Base-by-base conservation (phyloP, 1,139 yeast species). In the Lodderomyces theae region DNA sequence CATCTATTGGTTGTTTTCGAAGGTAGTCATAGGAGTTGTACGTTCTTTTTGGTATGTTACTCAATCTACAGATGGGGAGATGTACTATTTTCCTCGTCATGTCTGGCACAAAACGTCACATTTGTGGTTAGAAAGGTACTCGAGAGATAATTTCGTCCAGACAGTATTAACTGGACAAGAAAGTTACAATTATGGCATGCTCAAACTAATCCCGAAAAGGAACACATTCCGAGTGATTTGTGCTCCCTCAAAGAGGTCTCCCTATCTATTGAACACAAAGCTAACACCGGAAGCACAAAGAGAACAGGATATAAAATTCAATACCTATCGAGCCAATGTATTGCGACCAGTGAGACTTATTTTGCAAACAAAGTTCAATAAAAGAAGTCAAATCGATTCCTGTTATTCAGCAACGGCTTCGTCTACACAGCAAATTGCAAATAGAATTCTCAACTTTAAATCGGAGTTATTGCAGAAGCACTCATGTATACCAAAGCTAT, bases 1-100 rank as follows among this genome's bases (percentile, higher is more conserved):
- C 41, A 24, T 86, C 1, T 39, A 45, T 2, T 90, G 96, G 96
- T 44, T 85, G 3, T 74, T 84, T 37, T 51, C 63, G 0, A 39
- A 40, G 0, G 69, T 81, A 39, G 47, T 87, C 1, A 66, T 74
- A 6, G 69, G 67, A 11, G 49, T 87, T 1, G 48, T 86, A 0
- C 58, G 66, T 0, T 59, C 73, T 0, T 79, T 77, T 52, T 90
- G 90, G 69, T 83, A 85, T 54, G 80, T 84, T 2, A 80, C 92
- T 0, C 83, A 80, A 40, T 58, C 73, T 0, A 68, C 81, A 2
- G 46, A 42, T 23, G 31, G 47, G 2, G 35, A 34, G 12, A 39
- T 57, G 7, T 44, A 70, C 1, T 87, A 70, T 54, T 87, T 75
- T 52, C 73, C 83, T 11, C 89, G 81, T 39, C 66, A 63, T 21